Evolutionary conservation across 1,139 yeast species (phyloP).

Genomic region (Ogataea hybrid): DNA sequence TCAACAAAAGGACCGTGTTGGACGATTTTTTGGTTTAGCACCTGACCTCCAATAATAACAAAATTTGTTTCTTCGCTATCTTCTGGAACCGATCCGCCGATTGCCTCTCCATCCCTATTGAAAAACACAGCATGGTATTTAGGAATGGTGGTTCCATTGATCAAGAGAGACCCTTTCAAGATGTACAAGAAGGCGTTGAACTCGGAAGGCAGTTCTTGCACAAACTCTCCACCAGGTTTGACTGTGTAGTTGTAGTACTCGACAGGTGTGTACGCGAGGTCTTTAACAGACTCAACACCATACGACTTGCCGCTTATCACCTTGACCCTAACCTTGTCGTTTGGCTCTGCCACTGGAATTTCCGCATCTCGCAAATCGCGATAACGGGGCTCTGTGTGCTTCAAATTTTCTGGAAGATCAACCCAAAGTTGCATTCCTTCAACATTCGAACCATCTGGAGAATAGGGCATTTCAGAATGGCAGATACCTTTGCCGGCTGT

Average conservation of each 20-base stretch:
- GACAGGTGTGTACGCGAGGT: slow-evolving; percentile 83
- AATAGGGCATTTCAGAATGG: slow-evolving; percentile 81
- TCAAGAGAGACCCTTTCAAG: slow-evolving; percentile 57
- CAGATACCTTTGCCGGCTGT: slow-evolving; percentile 91
- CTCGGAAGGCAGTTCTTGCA: slow-evolving; percentile 57
- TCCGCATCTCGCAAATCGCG: slow-evolving; percentile 73
- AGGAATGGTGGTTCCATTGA: slow-evolving; percentile 45
- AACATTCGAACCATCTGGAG: slow-evolving; percentile 55
- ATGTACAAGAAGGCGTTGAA: slow-evolving; percentile 76
- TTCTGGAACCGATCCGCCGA: slow-evolving; percentile 49
- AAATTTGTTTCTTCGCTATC: slow-evolving; percentile 46
- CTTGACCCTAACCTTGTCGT: slow-evolving; percentile 63
- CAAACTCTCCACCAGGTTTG: slow-evolving; percentile 65
- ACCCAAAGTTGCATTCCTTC: slow-evolving; percentile 91
- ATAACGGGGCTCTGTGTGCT: slow-evolving; percentile 73
- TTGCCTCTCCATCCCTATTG: slow-evolving; percentile 59
- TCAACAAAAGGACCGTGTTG: slow-evolving; percentile 94
- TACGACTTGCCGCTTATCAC: slow-evolving; percentile 78
- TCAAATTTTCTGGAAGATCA: slow-evolving; percentile 71
- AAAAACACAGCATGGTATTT: slow-evolving; percentile 60
- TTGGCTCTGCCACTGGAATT: slow-evolving; percentile 67
- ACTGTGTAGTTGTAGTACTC: slow-evolving; percentile 69
- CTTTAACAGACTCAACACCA: slow-evolving; percentile 71
- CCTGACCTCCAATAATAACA: slow-evolving; percentile 74
- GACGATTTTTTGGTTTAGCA: slow-evolving; percentile 71